Conservation (phyloP, 495 filamentous ascomycete genomes). For the Aspergillus indologenus region DNA sequence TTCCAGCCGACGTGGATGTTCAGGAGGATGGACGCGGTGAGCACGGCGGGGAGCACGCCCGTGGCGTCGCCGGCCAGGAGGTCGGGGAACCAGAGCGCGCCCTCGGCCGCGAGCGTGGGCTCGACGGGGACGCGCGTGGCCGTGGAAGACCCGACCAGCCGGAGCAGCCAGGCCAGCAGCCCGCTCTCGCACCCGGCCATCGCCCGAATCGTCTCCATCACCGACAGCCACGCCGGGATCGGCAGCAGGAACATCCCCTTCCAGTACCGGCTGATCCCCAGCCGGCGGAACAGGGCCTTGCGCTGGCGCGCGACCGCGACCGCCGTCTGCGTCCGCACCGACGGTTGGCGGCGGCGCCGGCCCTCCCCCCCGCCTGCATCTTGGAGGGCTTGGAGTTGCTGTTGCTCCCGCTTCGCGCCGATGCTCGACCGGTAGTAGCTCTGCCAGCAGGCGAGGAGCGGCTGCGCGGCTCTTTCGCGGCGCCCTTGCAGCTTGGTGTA, state of each 20-base stretch:
- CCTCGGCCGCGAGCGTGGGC: slow-evolving; percentile 60
- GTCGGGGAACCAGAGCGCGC: slow-evolving; percentile 78
- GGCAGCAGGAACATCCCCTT: slow-evolving; percentile 45
- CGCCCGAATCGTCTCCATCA: slow-evolving; percentile 64
- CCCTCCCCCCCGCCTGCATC: too few relatives aligned
- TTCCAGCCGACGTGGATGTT: slow-evolving; percentile 38
- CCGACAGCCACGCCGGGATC: slow-evolving; percentile 65
- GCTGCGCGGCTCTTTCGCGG: slow-evolving; percentile 45
- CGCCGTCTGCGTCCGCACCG: slow-evolving; percentile 16
- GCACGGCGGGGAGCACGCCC: slow-evolving; percentile 58
- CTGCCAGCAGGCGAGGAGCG: slow-evolving; percentile 52
- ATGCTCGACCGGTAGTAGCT: neutral
- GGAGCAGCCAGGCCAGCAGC: slow-evolving; percentile 44
- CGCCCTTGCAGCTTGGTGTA: slow-evolving; percentile 44
- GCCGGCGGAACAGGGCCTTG: slow-evolving; percentile 36
- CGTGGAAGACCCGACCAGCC: slow-evolving; percentile 15
- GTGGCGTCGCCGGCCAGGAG: slow-evolving; percentile 68
- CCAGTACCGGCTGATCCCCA: slow-evolving; percentile 48
- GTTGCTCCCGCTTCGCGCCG: slow-evolving; percentile 19
- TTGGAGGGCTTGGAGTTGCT: neutral
- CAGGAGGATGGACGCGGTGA: slow-evolving; percentile 41
- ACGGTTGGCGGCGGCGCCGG: too few relatives aligned
- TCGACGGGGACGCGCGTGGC: slow-evolving; percentile 39
- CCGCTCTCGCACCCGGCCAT: slow-evolving; percentile 59
- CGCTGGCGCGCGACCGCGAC: slow-evolving; percentile 18